phyloP scores from a whole-genome alignment of 129 eudicot species.

The carrot (Daucus carota) region DH1_v3.0 NC_030384.2:49645001-49645500 shows the following conservation, averaged over 20 bases:
- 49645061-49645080: background rate
- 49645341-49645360: slow-evolving; percentile 59
- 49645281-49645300: slow-evolving; percentile 89
- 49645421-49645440: background rate
- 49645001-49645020: background rate
- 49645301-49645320: slow-evolving; percentile 89
- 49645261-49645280: slow-evolving; percentile 72
- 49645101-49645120: background rate
- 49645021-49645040: background rate
- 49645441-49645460: background rate
- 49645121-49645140: background rate
- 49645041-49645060: background rate
- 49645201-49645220: slow-evolving; percentile 40
- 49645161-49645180: slow-evolving; percentile 76
- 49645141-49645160: background rate
- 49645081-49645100: background rate
- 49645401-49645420: background rate
- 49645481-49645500: background rate
- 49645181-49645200: slow-evolving; percentile 46
- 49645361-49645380: background rate
- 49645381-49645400: background rate
- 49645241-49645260: slow-evolving; percentile 73
- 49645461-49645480: background rate
- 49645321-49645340: slow-evolving; percentile 88
- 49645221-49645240: slow-evolving; percentile 59